These are phyloP conservation scores for Themeda triandra DNA, from an alignment of 176 grass and related monocot species.

Conservation along the genomic window DNA sequence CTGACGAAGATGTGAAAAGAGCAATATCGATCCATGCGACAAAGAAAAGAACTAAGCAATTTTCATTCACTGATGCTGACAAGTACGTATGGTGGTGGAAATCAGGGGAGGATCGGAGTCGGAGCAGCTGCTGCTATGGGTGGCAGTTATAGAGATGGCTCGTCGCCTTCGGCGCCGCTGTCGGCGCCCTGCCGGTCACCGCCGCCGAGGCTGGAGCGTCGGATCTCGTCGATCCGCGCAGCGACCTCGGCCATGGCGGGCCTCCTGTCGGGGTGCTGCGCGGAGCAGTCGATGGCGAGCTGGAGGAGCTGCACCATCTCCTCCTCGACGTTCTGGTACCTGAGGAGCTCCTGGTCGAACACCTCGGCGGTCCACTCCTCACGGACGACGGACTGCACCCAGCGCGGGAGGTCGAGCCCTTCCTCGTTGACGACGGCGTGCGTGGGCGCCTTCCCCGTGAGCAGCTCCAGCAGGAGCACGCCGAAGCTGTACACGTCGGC, in stretches of 20 bases:
- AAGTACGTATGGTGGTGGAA: not conserved
- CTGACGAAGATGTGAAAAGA: conserved; percentile 11
- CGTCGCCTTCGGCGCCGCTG: conserved; percentile 49
- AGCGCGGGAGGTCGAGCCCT: conserved; percentile 82
- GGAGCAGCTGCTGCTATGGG: not conserved
- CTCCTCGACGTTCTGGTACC: conserved; percentile 82
- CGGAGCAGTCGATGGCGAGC: conserved; percentile 90
- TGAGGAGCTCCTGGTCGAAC: conserved; percentile 95
- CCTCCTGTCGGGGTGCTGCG: conserved; percentile 87
- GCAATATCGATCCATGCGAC: conserved; percentile 15
- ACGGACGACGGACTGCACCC: conserved; percentile 85
- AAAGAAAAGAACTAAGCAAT: conserved; percentile 62
- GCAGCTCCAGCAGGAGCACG: conserved; percentile 82
- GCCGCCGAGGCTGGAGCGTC: conserved; percentile 31
- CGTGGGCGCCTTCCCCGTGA: conserved; percentile 91
- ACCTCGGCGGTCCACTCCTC: conserved; percentile 98
- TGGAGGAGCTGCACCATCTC: conserved; percentile 98
- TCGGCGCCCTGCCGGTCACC: conserved; percentile 13
- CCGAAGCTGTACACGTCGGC: conserved; percentile 88
- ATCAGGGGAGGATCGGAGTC: not conserved
- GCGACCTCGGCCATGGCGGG: conserved; percentile 68
- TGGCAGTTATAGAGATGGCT: conserved; percentile 38
- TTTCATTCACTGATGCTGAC: conserved; percentile 14
- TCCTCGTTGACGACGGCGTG: conserved; percentile 95
- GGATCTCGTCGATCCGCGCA: conserved; percentile 72